Percentiles rank a stretch among this genome's conserved stretches.
These are phyloP conservation scores for Diaporthe sp. DNA, from an alignment of 2,329 filamentous ascomycete species.

Conservation along the genomic window DNA sequence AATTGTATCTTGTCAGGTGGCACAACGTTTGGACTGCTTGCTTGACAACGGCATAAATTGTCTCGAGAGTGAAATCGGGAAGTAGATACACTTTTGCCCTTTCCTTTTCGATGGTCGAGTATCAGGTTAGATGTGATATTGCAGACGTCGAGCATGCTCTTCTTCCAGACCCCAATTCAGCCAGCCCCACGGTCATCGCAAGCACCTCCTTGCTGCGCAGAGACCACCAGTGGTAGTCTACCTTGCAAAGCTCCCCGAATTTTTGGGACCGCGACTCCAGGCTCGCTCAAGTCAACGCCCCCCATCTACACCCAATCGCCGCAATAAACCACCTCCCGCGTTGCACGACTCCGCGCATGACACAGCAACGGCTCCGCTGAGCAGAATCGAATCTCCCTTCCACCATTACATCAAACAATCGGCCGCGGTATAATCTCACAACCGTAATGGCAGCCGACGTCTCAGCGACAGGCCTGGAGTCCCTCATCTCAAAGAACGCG, in stretches of 20 bases:
- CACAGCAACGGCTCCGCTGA: background rate
- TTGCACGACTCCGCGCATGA: background rate
- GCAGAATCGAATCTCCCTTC: background rate
- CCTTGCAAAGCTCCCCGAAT: conserved; percentile 23
- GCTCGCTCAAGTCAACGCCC: background rate
- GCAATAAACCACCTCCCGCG: background rate
- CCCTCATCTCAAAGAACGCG: conserved; percentile 58
- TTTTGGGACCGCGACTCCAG: conserved; percentile 15
- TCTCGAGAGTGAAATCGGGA: rapidly evolving
- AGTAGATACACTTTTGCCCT: too few relatives aligned
- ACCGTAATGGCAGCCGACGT: conserved; percentile 50
- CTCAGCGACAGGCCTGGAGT: conserved; percentile 51
- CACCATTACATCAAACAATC: background rate
- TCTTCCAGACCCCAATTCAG: background rate
- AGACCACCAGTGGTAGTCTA: conserved; percentile 5
- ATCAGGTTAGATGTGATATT: background rate
- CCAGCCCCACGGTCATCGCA: background rate
- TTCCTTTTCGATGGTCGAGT: background rate
- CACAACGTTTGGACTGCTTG: too few relatives aligned
- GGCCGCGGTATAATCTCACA: conserved; percentile 29
- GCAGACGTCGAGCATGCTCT: background rate
- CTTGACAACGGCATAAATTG: too few relatives aligned
- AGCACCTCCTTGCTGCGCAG: conserved; percentile 11
- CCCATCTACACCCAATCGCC: background rate
- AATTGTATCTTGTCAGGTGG: background rate